Conservation (phyloP, 768 basidiomycete species). For the Lentinula sp. region DNA sequence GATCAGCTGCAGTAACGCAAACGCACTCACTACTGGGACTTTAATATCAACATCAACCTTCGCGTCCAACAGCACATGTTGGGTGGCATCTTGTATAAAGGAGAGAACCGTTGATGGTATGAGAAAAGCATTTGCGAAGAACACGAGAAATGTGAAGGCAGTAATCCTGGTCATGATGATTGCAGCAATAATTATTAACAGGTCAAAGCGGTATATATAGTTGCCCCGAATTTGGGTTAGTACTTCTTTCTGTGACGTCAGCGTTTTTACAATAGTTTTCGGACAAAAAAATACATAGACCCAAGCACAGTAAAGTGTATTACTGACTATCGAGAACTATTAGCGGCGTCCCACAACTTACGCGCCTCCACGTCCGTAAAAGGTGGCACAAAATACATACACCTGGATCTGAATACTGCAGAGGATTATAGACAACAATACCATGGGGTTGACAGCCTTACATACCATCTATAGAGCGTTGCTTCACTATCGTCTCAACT, state of each 20-base stretch:
- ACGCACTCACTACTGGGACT: conserved; percentile 30
- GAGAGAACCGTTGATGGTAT: not conserved
- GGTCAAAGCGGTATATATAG: no score
- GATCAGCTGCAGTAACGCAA: not conserved
- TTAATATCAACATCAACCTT: conserved; percentile 24
- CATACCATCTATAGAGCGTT: conserved; percentile 49
- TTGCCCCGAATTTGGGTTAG: no score
- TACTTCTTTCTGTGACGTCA: no score
- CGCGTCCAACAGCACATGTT: not conserved
- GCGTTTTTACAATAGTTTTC: no score
- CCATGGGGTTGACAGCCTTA: not conserved
- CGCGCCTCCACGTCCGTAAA: conserved; percentile 49
- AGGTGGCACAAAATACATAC: conserved; percentile 73
- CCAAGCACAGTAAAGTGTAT: not conserved
- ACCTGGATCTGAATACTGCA: conserved; percentile 72
- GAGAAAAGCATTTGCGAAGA: not conserved
- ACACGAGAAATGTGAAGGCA: not conserved
- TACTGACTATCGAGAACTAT: not conserved
- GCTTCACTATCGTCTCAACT: conserved; percentile 47
- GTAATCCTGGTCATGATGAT: not conserved
- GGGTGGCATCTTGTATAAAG: not conserved
- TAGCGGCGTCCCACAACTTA: conserved; percentile 46
- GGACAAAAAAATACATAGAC: no score
- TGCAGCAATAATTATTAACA: no score
- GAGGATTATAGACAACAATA: conserved; percentile 4